Percentiles rank a stretch among this genome's conserved stretches.
These are phyloP conservation scores for Marsdenia floribunda DNA, from an alignment of 257 asterid genomes.

Conservation along the genomic window DNA sequence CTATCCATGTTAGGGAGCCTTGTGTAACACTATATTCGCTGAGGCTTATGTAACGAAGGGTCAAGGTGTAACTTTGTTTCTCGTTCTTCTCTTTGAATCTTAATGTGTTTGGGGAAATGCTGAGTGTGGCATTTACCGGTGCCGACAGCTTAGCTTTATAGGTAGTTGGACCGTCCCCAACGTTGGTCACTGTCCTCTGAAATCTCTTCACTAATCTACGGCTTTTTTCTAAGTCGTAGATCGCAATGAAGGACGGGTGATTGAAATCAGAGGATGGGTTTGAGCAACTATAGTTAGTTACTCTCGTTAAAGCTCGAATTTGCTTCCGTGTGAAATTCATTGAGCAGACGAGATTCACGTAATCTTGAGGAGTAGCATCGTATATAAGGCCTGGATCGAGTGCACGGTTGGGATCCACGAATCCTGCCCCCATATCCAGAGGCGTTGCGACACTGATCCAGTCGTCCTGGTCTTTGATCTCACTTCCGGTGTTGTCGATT, in stretches of 20 bases:
- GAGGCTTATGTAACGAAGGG: slow-evolving; percentile 21
- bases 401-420: slow-evolving; percentile 45
- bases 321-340: slow-evolving; percentile 37
- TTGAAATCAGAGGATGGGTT: slow-evolving; percentile 41
- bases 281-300: slow-evolving; percentile 32
- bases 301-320: slow-evolving; percentile 27
- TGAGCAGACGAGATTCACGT: slow-evolving; percentile 45
- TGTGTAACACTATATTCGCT: slow-evolving; percentile 21
- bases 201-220: slow-evolving; percentile 20
- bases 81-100: slow-evolving; percentile 36
- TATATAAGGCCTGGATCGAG: slow-evolving; percentile 53
- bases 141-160: slow-evolving; percentile 26
- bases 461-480: slow-evolving; percentile 10
- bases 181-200: slow-evolving; percentile 40
- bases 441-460: slow-evolving; percentile 10
- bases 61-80: slow-evolving; percentile 28
- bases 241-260: slow-evolving; percentile 41
- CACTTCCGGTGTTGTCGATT: slow-evolving; percentile 12
- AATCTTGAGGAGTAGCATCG: slow-evolving; percentile 41
- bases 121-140: slow-evolving; percentile 28
- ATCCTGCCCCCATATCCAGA: slow-evolving; percentile 42
- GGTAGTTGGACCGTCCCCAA: slow-evolving; percentile 30
- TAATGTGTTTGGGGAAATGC: slow-evolving; percentile 29
- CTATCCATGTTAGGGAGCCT: slow-evolving; percentile 49
- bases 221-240: slow-evolving; percentile 23